Percentiles rank a stretch among this genome's conserved stretches.
phyloP scores from a whole-genome alignment of 2,329 filamentous ascomycete species.

The Cercospora nicotianae region DNA sequence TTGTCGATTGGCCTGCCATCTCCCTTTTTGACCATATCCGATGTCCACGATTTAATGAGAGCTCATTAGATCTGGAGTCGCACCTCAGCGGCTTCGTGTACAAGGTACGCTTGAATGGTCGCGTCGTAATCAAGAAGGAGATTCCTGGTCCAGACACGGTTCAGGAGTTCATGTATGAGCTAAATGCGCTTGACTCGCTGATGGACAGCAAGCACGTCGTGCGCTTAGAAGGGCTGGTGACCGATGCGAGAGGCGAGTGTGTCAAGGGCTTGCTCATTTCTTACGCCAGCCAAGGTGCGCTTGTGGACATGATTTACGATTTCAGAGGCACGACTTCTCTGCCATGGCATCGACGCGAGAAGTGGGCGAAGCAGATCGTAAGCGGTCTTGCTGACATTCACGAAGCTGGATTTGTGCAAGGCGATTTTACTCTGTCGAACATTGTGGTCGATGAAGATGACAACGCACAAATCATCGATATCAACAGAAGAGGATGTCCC shows the following conservation, averaged over 20 bases:
- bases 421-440: constrained; percentile 95
- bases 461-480: constrained; percentile 95
- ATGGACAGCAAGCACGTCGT: constrained; percentile 75
- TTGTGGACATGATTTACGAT: constrained; percentile 91
- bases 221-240: constrained; percentile 79
- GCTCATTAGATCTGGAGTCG: constrained; percentile 77
- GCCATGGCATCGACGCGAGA: constrained; percentile 72
- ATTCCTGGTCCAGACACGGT: constrained; percentile 94
- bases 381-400: constrained; percentile 88
- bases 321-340: constrained; percentile 55
- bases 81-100: constrained; percentile 98
- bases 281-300: constrained; percentile 79
- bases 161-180: constrained; percentile 95
- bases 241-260: constrained; percentile 70
- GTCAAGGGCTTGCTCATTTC: constrained; percentile 90
- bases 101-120: constrained; percentile 72
- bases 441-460: constrained; percentile 85
- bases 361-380: constrained; percentile 90
- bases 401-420: constrained; percentile 93
- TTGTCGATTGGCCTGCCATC: constrained; percentile 78
- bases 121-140: constrained; percentile 89
- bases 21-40: constrained; percentile 71
- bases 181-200: constrained; percentile 85
- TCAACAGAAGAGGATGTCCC: constrained; percentile 94
- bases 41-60: constrained; percentile 63